Percentiles rank a stretch among this genome's conserved stretches.
Conservation (phyloP, 176 grass and related monocot genomes). For the Carex pumila region DNA sequence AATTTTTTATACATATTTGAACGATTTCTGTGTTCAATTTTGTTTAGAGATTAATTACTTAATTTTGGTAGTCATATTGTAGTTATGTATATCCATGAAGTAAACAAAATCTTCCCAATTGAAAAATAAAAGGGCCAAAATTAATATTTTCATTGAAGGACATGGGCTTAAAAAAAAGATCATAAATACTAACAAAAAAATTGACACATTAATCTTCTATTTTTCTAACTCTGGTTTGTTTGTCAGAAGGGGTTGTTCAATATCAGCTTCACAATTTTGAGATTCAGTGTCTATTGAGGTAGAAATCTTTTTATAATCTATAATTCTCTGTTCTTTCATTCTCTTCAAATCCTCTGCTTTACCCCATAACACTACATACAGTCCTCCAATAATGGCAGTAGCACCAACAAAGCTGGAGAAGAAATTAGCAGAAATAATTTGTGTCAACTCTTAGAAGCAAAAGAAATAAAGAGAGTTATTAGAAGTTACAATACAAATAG, state of each 20-base stretch:
- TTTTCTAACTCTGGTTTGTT: background rate
- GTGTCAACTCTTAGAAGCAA: background rate
- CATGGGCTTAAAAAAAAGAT: background rate
- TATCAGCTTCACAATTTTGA: background rate
- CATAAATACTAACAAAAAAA: background rate
- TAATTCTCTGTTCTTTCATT: background rate
- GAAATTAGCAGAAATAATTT: background rate
- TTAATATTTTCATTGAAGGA: background rate
- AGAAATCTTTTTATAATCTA: background rate
- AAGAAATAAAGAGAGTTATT: background rate
- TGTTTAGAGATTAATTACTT: no score
- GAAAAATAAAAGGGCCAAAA: background rate
- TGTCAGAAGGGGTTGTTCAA: constrained; percentile 25
- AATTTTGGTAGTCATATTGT: no score
- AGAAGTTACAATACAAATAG: background rate
- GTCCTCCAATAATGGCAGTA: constrained; percentile 19
- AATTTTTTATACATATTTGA: no score
- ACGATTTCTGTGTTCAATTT: no score
- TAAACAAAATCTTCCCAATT: background rate
- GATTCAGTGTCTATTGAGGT: background rate
- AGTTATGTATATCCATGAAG: no score
- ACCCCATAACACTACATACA: constrained; percentile 37
- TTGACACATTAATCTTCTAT: background rate
- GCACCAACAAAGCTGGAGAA: constrained; percentile 29
- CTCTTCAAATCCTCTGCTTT: constrained; percentile 23